Evolutionary conservation across 441 rosid genomes (phyloP).

Genomic region (Lepidium campestre): DNA sequence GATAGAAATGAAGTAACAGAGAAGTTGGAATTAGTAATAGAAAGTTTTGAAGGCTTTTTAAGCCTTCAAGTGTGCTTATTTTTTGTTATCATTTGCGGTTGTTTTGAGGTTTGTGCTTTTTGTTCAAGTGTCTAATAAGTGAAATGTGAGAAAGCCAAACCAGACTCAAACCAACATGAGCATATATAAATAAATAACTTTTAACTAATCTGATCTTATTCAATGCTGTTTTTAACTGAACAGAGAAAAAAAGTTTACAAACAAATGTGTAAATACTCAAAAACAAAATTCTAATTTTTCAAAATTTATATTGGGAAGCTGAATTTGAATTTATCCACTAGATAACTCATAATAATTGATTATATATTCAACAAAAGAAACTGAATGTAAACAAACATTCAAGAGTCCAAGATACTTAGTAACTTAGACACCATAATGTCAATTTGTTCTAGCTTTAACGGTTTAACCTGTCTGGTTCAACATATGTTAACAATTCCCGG

Average conservation of each 20-base stretch:
- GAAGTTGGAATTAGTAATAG: neutral
- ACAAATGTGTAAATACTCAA: too few species aligned
- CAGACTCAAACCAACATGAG: neutral
- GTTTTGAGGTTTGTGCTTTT: neutral
- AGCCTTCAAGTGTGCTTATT: constrained; percentile 19
- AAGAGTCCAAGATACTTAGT: too few species aligned
- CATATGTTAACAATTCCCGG: neutral
- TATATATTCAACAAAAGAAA: neutral
- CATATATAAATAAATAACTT: neutral
- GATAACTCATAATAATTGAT: neutral
- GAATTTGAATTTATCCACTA: neutral
- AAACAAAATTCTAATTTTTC: too few species aligned
- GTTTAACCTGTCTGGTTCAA: neutral
- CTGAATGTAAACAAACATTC: too few species aligned
- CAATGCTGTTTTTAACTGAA: neutral
- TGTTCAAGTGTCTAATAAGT: neutral
- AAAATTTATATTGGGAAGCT: too few species aligned
- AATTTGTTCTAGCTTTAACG: neutral
- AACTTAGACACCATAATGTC: neutral
- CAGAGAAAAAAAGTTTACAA: neutral
- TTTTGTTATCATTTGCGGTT: neutral
- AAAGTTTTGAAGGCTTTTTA: constrained; percentile 18
- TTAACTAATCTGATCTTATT: neutral
- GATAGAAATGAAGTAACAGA: neutral
- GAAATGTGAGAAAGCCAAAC: neutral